Percentiles rank a stretch among this genome's conserved stretches.
These are phyloP conservation scores for Podaxis sp. DNA, from an alignment of 768 basidiomycete species.

Conservation along the genomic window DNA sequence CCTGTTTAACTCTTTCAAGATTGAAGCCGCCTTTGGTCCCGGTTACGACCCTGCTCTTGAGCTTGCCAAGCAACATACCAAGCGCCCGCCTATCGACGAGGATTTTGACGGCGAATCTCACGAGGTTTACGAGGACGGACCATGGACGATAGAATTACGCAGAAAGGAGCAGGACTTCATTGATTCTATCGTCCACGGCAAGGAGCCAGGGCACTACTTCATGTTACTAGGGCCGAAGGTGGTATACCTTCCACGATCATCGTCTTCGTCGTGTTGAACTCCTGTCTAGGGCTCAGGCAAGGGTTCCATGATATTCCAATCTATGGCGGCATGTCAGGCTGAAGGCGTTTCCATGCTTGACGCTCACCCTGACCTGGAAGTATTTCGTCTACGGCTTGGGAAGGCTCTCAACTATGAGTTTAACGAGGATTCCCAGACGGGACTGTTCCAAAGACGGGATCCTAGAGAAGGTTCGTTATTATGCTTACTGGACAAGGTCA, in stretches of 20 bases:
- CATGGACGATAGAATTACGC: slow-evolving; percentile 61
- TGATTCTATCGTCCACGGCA: slow-evolving; percentile 76
- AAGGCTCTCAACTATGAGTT: slow-evolving; percentile 86
- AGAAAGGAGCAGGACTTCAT: slow-evolving; percentile 74
- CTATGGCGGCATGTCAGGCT: slow-evolving; percentile 72
- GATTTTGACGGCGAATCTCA: slow-evolving; percentile 26
- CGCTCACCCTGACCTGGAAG: slow-evolving; percentile 84
- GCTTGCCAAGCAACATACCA: slow-evolving; percentile 51
- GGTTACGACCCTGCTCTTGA: slow-evolving; percentile 86
- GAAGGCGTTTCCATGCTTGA: slow-evolving; percentile 73
- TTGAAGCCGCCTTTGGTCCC: slow-evolving; percentile 71
- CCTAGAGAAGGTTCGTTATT: slow-evolving; percentile 62
- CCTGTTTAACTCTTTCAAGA: slow-evolving; percentile 37
- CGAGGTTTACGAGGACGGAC: slow-evolving; percentile 29
- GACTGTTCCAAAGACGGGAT: slow-evolving; percentile 79
- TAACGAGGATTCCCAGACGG: slow-evolving; percentile 79
- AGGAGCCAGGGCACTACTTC: slow-evolving; percentile 71
- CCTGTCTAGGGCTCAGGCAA: slow-evolving; percentile 68
- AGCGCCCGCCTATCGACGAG: slow-evolving; percentile 25
- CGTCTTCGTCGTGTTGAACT: slow-evolving; percentile 2
- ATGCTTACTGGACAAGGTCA: not conserved
- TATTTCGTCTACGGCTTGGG: slow-evolving; percentile 81
- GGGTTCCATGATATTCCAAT: slow-evolving; percentile 80
- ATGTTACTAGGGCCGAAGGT: slow-evolving; percentile 80
- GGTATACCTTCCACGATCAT: slow-evolving; percentile 32